Conservation (phyloP, 1,284 basidiomycete genomes). For the Taiwanofungus camphoratus region DNA sequence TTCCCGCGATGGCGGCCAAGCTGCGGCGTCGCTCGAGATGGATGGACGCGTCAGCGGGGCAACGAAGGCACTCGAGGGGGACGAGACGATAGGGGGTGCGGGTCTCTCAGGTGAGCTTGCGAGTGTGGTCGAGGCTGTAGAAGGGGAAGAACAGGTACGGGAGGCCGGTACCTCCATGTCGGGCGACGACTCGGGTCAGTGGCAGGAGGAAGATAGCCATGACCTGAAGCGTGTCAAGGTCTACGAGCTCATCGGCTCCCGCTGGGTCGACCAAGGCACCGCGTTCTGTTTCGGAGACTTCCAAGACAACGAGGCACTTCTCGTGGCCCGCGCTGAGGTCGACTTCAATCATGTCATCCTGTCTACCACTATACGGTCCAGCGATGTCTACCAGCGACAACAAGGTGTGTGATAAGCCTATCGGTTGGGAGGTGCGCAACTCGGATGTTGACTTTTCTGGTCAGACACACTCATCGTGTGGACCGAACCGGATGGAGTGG, state of each 20-base stretch:
- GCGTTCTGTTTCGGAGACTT: slow-evolving; percentile 90
- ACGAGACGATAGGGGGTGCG: slow-evolving; percentile 14
- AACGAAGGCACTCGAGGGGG: slow-evolving; percentile 12
- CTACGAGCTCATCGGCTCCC: slow-evolving; percentile 83
- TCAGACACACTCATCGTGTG: slow-evolving; percentile 97
- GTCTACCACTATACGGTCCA: slow-evolving; percentile 68
- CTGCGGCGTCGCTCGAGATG: slow-evolving; percentile 11
- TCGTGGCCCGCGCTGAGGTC: slow-evolving; percentile 80
- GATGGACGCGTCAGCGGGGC: slow-evolving; percentile 16
- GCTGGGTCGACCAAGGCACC: slow-evolving; percentile 92
- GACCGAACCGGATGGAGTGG: slow-evolving; percentile 93
- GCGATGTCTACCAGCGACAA: slow-evolving; percentile 88
- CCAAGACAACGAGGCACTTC: slow-evolving; percentile 75
- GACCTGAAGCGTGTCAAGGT: slow-evolving; percentile 52
- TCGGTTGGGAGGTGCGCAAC: slow-evolving; percentile 5
- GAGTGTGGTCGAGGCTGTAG: slow-evolving; percentile 8
- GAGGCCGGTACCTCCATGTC: slow-evolving; percentile 4
- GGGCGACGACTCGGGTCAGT: slow-evolving; percentile 28
- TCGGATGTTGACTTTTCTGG: neutral
- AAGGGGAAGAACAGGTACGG: slow-evolving; percentile 15
- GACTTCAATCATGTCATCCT: slow-evolving; percentile 67
- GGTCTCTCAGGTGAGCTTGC: slow-evolving; percentile 13
- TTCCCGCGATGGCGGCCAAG: slow-evolving; percentile 14
- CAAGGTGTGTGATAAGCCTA: slow-evolving; percentile 58
- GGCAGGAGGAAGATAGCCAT: slow-evolving; percentile 32